These are phyloP conservation scores for Populus alba DNA, from an alignment of 345 rosid species.

Conservation along the genomic window DNA sequence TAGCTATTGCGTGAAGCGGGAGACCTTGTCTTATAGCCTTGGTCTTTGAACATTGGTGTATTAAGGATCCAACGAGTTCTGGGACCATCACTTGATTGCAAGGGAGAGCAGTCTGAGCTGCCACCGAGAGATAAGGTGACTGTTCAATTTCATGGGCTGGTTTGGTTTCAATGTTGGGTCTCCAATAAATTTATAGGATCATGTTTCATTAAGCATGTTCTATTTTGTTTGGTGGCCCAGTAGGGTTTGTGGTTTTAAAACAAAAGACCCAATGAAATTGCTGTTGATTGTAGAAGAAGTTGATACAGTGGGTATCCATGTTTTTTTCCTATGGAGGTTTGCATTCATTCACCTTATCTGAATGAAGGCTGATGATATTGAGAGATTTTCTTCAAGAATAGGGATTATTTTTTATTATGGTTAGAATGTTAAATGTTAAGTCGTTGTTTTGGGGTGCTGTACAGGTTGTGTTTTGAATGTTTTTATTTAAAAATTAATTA, in stretches of 20 bases:
- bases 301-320: neutral
- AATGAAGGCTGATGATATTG: too few species aligned
- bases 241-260: neutral
- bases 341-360: too few species aligned
- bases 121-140: neutral
- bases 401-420: too few species aligned
- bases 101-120: neutral
- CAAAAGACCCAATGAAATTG: neutral
- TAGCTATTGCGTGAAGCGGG: neutral
- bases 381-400: too few species aligned
- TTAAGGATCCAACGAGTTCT: neutral
- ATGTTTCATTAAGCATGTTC: neutral
- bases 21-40: neutral
- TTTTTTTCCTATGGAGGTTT: too few species aligned
- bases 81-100: neutral
- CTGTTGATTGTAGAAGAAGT: neutral
- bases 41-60: neutral
- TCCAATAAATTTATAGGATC: neutral
- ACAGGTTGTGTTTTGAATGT: fast-evolving
- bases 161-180: neutral
- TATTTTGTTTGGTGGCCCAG: neutral
- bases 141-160: neutral
- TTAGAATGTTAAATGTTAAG: too few species aligned
- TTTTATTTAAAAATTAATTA: too few species aligned
- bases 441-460: too few species aligned